A percentile compares a stretch with the other conserved stretches of the same genome.
phyloP scores from a whole-genome alignment of 306 rosid genomes.

The Cucurbita argyrosperma region DNA sequence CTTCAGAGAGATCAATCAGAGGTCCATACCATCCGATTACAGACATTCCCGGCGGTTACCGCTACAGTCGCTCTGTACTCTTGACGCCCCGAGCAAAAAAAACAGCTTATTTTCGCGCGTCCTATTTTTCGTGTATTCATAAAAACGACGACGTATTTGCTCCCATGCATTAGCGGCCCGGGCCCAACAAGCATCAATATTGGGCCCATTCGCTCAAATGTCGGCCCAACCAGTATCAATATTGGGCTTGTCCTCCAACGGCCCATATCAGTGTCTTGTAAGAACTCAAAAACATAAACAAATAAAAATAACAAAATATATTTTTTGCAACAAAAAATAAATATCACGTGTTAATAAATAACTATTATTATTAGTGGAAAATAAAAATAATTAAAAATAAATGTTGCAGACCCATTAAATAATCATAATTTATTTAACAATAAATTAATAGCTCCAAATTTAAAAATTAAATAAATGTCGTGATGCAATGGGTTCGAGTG shows the following conservation, averaged over 20 bases:
- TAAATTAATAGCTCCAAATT: neutral
- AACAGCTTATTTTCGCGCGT: neutral
- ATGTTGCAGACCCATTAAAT: neutral
- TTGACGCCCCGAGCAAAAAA: neutral
- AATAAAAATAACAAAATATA: neutral
- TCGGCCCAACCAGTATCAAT: neutral
- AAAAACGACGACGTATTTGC: neutral
- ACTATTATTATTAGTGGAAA: neutral
- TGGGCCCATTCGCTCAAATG: neutral
- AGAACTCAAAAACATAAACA: too few species aligned
- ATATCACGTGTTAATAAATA: neutral
- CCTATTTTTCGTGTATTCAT: neutral
- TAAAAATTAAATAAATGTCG: neutral
- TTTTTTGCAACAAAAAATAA: neutral
- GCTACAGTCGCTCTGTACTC: neutral
- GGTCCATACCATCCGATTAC: conserved; percentile 83
- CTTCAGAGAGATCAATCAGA: conserved; percentile 43
- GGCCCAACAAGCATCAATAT: neutral
- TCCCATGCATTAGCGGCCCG: neutral
- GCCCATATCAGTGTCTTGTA: too few species aligned
- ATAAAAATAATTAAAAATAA: neutral
- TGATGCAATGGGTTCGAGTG: neutral
- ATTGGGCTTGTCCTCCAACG: neutral
- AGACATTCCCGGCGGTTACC: conserved; percentile 25
- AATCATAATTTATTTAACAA: neutral